Base-by-base conservation (phyloP, 2,329 filamentous ascomycete species). In the Ilyonectria robusta region DNA sequence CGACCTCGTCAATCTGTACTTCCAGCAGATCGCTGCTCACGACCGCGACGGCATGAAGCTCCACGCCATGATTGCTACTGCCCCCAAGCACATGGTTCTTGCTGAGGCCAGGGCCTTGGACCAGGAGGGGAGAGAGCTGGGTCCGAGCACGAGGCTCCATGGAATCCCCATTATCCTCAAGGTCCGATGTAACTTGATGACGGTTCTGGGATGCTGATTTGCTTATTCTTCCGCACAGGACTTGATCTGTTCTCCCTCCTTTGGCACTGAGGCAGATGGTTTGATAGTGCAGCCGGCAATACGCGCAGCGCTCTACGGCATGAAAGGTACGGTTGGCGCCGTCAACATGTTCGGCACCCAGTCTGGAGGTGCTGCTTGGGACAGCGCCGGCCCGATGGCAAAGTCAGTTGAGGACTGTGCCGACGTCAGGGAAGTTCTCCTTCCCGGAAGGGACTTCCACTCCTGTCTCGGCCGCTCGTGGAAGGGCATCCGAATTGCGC, bases 231-330 rank as follows among this genome's bases (percentile, higher is more conserved):
- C 26, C 5, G 26, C 26, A 26, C 4, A 26, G 26, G 26, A 26
- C 26, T 26, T 26, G 26, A 26, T 26, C 26, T 26, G 26, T 26
- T 26, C 26, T 5, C 26, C 23, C 23, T 4, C 23, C 23, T 26
- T 78, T n/a, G 77, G 69, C 11, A 74, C 72, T 23, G 75, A 79
- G 66, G 77, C 77, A 19, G 69, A 72, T 11, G 75, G 75, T 4
- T 78, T 71, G 10, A 62, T 74, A 44, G 55, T 72, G 23, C 64
- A 67, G 6, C 68, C 69, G 1, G 47, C 67, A 7, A 56, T 62
- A 6, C 55, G 72, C 11, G 65, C 72, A 10, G 73, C 65, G 8
- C 60, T 76, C 13, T 76, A 72, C 61, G 67, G 67, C 31, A 46
- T 77, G 26, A 77, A 74, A 48, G 69, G 68, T 6, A 69, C 59